Evolutionary conservation across 495 filamentous ascomycete species (phyloP).

Genomic region (Annulohypoxylon nitens): DNA sequence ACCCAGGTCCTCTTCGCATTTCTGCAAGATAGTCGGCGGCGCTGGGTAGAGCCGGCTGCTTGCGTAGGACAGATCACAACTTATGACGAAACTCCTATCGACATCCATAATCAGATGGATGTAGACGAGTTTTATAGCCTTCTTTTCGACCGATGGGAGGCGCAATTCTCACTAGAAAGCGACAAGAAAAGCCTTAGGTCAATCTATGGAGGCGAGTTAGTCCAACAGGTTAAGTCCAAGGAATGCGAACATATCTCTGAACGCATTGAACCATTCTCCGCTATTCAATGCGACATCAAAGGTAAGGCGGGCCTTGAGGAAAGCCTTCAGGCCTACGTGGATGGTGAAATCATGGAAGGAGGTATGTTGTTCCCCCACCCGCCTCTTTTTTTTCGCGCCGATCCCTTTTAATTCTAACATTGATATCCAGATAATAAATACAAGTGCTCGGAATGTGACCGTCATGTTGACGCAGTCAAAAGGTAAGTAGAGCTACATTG

Average conservation of each 20-base stretch:
- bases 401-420: conserved; percentile 42
- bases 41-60: conserved; percentile 76
- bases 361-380: conserved; percentile 60
- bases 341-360: conserved; percentile 97
- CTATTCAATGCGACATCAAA: conserved; percentile 97
- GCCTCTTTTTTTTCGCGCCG: conserved; percentile 16
- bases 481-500: conserved; percentile 60
- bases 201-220: conserved; percentile 90
- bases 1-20: conserved; percentile 85
- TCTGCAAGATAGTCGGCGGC: conserved; percentile 85
- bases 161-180: conserved; percentile 75
- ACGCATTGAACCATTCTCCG: conserved; percentile 88
- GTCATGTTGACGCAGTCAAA: conserved; percentile 95
- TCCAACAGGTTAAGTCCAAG: conserved; percentile 94
- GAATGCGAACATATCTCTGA: conserved; percentile 96
- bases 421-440: conserved; percentile 86
- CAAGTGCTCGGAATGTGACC: conserved; percentile 90
- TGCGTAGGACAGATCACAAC: conserved; percentile 82
- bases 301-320: conserved; percentile 87
- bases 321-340: conserved; percentile 92
- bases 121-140: conserved; percentile 98
- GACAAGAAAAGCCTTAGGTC: conserved; percentile 82
- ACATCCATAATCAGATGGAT: conserved; percentile 93
- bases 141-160: conserved; percentile 91
- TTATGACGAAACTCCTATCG: conserved; percentile 86